Conservation (phyloP, 441 rosid genomes). For the Rhodomyrtus psidioides region DNA sequence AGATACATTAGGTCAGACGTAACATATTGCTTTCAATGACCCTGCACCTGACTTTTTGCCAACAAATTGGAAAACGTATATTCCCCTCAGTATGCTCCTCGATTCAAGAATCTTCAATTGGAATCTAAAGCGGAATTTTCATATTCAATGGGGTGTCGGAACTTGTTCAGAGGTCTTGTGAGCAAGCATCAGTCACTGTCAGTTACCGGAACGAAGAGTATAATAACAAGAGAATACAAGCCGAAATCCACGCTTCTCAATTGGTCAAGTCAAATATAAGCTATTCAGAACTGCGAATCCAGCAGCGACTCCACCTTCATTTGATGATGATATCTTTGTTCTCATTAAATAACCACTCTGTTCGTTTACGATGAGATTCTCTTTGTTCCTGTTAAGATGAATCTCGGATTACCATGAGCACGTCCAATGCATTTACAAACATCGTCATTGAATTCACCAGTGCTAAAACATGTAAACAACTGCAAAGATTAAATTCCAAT, state of each 20-base stretch:
- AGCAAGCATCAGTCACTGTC: not conserved
- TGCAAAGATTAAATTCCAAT: not conserved
- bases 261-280: conserved; percentile 60
- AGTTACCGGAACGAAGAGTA: not conserved
- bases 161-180: not conserved
- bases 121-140: not conserved
- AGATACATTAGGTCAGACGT: not conserved
- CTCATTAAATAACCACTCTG: conserved; percentile 87
- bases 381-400: conserved; percentile 59
- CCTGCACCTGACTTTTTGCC: not conserved
- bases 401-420: not conserved
- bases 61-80: not conserved
- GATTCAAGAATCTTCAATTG: not conserved
- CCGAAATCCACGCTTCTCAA: not conserved
- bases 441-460: not conserved
- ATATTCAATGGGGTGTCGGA: not conserved
- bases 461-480: not conserved
- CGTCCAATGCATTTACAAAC: not conserved
- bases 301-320: conserved; percentile 97
- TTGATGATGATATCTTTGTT: conserved; percentile 84
- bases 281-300: conserved; percentile 95
- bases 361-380: conserved; percentile 65
- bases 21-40: not conserved
- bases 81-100: not conserved
- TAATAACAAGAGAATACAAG: not conserved